Evolutionary conservation across 495 filamentous ascomycete species (phyloP).

Genomic region (Paragyromitra xinjiangensis): DNA sequence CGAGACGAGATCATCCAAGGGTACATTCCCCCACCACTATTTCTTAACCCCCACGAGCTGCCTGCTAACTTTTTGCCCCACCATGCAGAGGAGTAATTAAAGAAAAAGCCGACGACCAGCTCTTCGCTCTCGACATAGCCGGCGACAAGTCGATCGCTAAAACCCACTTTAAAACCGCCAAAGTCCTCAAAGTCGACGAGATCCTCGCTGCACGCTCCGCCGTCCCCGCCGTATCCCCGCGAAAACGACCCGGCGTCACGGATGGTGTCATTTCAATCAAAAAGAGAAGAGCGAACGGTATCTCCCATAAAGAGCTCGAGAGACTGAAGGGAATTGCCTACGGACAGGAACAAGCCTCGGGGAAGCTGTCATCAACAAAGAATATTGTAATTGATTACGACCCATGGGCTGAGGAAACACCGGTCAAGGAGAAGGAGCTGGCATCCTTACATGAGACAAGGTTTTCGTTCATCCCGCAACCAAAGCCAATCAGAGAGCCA

Average conservation of each 20-base stretch:
- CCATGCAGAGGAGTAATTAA: conserved; percentile 76
- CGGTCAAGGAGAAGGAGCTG: conserved; percentile 62
- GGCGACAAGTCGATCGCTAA: conserved; percentile 71
- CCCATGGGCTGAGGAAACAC: conserved; percentile 72
- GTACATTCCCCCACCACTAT: conserved; percentile 61
- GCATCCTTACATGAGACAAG: conserved; percentile 58
- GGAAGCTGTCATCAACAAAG: conserved; percentile 58
- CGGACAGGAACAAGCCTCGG: conserved; percentile 64
- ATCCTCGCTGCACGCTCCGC: conserved; percentile 86
- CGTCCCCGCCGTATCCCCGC: conserved; percentile 75
- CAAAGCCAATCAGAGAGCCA: conserved; percentile 74
- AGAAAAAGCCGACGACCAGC: conserved; percentile 64
- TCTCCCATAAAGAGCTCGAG: conserved; percentile 80
- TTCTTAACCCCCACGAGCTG: neutral
- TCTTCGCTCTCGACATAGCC: conserved; percentile 83
- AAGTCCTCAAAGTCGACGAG: conserved; percentile 84
- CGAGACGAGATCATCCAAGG: conserved; percentile 89
- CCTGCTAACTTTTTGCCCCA: conserved; percentile 47
- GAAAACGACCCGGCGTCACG: conserved; percentile 73
- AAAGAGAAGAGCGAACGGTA: conserved; percentile 74
- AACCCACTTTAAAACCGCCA: conserved; percentile 70
- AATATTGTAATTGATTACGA: conserved; percentile 70
- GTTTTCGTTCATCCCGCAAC: conserved; percentile 70
- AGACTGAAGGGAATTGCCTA: conserved; percentile 80
- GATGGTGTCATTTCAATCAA: conserved; percentile 79